phyloP scores from a whole-genome alignment of 2,329 filamentous ascomycete species.

The Pyricularia grisea region DNA sequence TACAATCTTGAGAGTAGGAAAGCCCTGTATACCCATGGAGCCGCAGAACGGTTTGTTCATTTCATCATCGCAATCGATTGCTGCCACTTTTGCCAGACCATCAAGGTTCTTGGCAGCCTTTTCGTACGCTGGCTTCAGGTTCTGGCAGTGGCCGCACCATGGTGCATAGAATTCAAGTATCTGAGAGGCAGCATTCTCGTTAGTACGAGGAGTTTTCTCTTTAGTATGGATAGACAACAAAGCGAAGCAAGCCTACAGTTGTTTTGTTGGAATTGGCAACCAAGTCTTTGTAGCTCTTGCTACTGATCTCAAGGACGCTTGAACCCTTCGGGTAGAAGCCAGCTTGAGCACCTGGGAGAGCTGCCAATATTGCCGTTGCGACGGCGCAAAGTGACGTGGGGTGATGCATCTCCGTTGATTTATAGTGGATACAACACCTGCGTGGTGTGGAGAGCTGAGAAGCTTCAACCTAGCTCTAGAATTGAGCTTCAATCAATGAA shows the following conservation, averaged over 20 bases:
- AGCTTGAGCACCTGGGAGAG: slow-evolving; percentile 55
- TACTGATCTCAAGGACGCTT: slow-evolving; percentile 73
- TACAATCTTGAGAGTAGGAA: slow-evolving; percentile 92
- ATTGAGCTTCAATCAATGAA: not conserved
- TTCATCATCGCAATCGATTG: slow-evolving; percentile 91
- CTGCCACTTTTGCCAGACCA: slow-evolving; percentile 90
- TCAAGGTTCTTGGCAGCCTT: slow-evolving; percentile 82
- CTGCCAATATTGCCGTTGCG: slow-evolving; percentile 54
- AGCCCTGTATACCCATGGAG: slow-evolving; percentile 80
- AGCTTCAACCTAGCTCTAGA: not conserved
- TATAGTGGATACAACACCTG: not conserved
- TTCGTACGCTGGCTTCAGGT: slow-evolving; percentile 90
- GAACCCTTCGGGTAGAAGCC: slow-evolving; percentile 80
- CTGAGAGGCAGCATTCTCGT: slow-evolving; percentile 20
- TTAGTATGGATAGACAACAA: not conserved
- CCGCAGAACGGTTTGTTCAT: slow-evolving; percentile 83
- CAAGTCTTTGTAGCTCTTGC: slow-evolving; percentile 69
- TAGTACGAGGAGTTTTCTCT: not conserved
- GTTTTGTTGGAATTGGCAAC: slow-evolving; percentile 88
- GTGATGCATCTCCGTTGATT: slow-evolving; percentile 38
- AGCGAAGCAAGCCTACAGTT: slow-evolving; percentile 50
- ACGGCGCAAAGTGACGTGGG: slow-evolving; percentile 39
- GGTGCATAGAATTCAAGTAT: slow-evolving; percentile 86
- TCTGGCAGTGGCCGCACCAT: slow-evolving; percentile 97
- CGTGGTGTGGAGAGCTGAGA: not conserved